A percentile compares a stretch with the other conserved stretches of the same genome.
These are phyloP conservation scores for Chrysochromulina parva DNA, from an alignment of 78 protist genomes.

Conservation along the genomic window DNA sequence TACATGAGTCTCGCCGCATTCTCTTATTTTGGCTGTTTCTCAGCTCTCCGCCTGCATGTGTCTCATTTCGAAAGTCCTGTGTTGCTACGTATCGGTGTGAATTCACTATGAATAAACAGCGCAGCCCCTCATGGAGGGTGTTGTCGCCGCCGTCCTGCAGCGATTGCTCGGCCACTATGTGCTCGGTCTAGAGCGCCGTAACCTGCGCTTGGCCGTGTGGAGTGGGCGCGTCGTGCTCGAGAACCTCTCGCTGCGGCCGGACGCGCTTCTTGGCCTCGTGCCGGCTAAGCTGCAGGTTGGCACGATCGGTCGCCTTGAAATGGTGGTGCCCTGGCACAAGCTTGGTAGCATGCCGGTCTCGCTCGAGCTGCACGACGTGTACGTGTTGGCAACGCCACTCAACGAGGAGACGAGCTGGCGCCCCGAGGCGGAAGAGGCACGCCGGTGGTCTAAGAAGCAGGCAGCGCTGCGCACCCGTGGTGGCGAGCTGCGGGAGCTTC, in stretches of 20 bases:
- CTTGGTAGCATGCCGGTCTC: neutral
- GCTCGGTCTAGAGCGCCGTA: neutral
- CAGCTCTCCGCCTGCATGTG: no score
- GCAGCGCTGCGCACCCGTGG: neutral
- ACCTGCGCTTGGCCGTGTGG: neutral
- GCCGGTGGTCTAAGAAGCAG: neutral
- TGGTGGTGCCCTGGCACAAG: neutral
- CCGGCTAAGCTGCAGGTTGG: neutral
- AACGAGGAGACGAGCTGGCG: neutral
- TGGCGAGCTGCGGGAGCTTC: neutral
- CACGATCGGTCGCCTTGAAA: neutral
- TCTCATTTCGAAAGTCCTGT: no score
- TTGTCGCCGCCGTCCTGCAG: neutral
- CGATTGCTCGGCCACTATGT: neutral
- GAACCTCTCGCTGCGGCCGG: neutral
- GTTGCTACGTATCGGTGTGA: no score
- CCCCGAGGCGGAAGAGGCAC: neutral
- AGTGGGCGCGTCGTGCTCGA: constrained; percentile 3
- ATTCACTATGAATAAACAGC: no score
- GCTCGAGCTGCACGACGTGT: neutral
- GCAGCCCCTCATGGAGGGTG: neutral
- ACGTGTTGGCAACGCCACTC: neutral
- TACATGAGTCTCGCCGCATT: no score
- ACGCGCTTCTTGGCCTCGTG: neutral
- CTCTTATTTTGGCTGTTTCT: no score